Evolutionary conservation across 2,329 filamentous ascomycete species (phyloP).

Genomic region (Cladophialophora chaetospira): DNA sequence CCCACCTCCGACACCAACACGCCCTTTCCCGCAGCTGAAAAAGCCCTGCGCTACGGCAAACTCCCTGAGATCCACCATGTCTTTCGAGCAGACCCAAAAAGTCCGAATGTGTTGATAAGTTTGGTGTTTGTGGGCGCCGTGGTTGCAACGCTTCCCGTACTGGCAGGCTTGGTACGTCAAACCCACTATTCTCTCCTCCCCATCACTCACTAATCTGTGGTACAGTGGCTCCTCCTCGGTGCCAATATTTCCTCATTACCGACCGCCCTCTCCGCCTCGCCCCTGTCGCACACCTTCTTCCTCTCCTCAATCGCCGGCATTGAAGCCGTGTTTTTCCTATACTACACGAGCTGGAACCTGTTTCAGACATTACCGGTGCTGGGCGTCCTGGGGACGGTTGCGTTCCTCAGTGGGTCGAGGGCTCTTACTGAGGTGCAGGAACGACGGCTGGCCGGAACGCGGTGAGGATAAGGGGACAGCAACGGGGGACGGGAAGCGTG

Average conservation of each 20-base stretch:
- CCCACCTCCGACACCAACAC: conserved; percentile 65
- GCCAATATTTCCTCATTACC: conserved; percentile 78
- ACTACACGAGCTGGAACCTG: conserved; percentile 89
- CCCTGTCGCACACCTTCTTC: conserved; percentile 80
- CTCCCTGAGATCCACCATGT: conserved; percentile 85
- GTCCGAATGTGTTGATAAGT: conserved; percentile 77
- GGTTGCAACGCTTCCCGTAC: conserved; percentile 69
- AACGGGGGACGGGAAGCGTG: neutral
- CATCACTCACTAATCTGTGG: conserved; percentile 8
- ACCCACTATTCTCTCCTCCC: neutral
- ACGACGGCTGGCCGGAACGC: conserved; percentile 73
- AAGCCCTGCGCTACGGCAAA: conserved; percentile 80
- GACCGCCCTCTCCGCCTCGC: conserved; percentile 73
- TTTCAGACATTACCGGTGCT: conserved; percentile 83
- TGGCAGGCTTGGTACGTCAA: conserved; percentile 71
- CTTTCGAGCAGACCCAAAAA: conserved; percentile 78
- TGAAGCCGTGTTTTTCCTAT: conserved; percentile 90
- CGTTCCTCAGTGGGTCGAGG: conserved; percentile 84
- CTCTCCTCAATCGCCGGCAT: conserved; percentile 83
- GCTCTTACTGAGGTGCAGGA: conserved; percentile 92
- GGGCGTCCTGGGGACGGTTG: conserved; percentile 65
- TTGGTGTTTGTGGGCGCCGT: conserved; percentile 75
- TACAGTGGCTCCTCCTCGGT: conserved; percentile 76
- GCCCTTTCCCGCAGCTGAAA: conserved; percentile 62
- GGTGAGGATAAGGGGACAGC: conserved; percentile 41